Evolutionary conservation across 2,329 filamentous ascomycete genomes (phyloP).

Genomic region (Sclerotinia nivalis): DNA sequence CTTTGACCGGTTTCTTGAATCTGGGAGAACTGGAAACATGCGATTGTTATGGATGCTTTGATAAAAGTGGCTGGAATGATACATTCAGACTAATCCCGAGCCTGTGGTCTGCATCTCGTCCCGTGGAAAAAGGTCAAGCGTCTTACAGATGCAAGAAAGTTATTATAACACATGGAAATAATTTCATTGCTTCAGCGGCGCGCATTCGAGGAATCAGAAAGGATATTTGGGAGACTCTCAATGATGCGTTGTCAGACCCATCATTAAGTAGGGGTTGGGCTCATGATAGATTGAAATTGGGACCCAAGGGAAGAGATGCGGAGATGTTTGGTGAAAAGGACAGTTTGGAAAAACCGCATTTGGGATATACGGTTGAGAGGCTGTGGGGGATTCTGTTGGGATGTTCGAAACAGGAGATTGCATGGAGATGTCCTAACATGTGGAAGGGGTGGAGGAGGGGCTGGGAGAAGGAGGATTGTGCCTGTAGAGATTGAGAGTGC

Average conservation of each 20-base stretch:
- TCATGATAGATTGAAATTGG: constrained; percentile 35
- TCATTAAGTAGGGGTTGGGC: constrained; percentile 36
- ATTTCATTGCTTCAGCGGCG: constrained; percentile 49
- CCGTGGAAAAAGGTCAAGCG: constrained; percentile 29
- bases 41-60: constrained; percentile 45
- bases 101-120: constrained; percentile 41
- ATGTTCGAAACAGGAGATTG: constrained; percentile 37
- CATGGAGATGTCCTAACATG: constrained; percentile 38
- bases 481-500: constrained; percentile 16
- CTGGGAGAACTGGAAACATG: constrained; percentile 46
- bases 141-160: constrained; percentile 39
- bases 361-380: constrained; percentile 44
- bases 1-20: constrained; percentile 46
- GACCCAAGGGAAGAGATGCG: constrained; percentile 26
- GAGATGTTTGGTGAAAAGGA: constrained; percentile 33
- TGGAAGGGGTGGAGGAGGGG: constrained; percentile 31
- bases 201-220: constrained; percentile 43
- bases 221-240: constrained; percentile 37
- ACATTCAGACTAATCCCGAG: constrained; percentile 43
- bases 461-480: constrained; percentile 34
- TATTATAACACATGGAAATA: constrained; percentile 49
- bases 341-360: constrained; percentile 38
- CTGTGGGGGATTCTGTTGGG: constrained; percentile 44
- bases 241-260: constrained; percentile 33
- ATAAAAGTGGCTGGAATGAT: constrained; percentile 46